phyloP scores from a whole-genome alignment of 2,329 filamentous ascomycete species.

The Hortaea sp. region DNA sequence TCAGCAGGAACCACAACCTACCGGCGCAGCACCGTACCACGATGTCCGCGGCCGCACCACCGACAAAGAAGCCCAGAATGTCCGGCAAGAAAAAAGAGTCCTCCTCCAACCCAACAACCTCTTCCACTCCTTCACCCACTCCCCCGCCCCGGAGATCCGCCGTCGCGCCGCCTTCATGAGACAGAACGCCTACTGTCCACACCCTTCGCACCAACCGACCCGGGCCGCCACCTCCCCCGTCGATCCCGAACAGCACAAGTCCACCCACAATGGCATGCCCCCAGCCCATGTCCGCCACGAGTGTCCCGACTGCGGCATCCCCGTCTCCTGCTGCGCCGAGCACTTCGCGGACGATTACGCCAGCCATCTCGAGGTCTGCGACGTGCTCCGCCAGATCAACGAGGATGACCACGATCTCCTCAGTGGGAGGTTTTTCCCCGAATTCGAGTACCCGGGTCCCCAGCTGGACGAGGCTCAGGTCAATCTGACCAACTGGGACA shows the following conservation, averaged over 20 bases:
- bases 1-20: background rate
- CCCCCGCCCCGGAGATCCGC: constrained; percentile 79
- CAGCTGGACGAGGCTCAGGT: constrained; percentile 88
- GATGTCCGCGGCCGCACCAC: background rate
- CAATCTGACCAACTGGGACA: constrained; percentile 99
- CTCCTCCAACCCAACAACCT: constrained; percentile 66
- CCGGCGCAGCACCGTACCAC: background rate
- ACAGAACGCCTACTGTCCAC: constrained; percentile 87
- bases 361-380: constrained; percentile 82
- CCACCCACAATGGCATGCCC: constrained; percentile 44
- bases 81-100: constrained; percentile 12
- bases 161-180: constrained; percentile 82
- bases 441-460: constrained; percentile 81
- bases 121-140: constrained; percentile 85
- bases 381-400: constrained; percentile 84
- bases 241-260: constrained; percentile 51
- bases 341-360: constrained; percentile 98
- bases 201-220: constrained; percentile 74
- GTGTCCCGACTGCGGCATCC: constrained; percentile 90
- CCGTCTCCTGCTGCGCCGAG: constrained; percentile 84
- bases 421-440: constrained; percentile 83
- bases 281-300: constrained; percentile 84
- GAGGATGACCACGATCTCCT: constrained; percentile 94
- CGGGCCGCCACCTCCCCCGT: constrained; percentile 55
- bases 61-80: background rate